A percentile compares a stretch with the other conserved stretches of the same genome.
These are phyloP conservation scores for Agrostemma githago DNA, from an alignment of 148 eudicot species.

Conservation along the genomic window DNA sequence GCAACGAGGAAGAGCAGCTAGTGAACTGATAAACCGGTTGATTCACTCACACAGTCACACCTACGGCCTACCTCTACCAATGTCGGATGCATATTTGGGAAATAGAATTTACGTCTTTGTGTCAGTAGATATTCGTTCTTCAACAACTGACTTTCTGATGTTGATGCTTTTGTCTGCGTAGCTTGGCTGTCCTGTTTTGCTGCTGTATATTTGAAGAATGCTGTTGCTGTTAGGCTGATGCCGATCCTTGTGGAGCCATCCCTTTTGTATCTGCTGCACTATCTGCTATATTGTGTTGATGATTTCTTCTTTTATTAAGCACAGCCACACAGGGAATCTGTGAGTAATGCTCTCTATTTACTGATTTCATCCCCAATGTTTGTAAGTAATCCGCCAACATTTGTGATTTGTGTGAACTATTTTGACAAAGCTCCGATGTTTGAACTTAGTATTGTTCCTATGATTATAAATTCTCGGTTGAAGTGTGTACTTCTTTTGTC, in stretches of 20 bases:
- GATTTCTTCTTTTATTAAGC: background rate
- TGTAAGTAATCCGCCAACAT: conserved; percentile 7
- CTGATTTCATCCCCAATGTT: background rate
- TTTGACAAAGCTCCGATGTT: background rate
- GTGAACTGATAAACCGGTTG: background rate
- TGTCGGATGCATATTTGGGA: background rate
- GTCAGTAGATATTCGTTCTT: background rate
- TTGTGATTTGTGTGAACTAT: background rate
- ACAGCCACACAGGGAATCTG: background rate
- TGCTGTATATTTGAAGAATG: conserved; percentile 10
- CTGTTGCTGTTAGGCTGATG: conserved; percentile 10
- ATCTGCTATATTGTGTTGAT: conserved; percentile 5
- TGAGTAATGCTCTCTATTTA: background rate
- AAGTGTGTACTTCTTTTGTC: no score
- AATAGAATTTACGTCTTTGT: background rate
- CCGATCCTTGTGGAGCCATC: background rate
- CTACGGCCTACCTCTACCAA: background rate
- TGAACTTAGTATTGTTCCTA: background rate
- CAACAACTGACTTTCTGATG: background rate
- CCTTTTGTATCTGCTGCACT: background rate
- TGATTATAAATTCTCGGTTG: background rate
- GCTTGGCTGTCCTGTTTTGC: conserved; percentile 4
- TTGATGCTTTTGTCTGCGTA: background rate
- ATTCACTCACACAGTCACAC: no score
- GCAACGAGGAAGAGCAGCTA: background rate